Percentiles rank a stretch among this genome's conserved stretches.
Evolutionary conservation across 345 rosid genomes (phyloP).

Genomic region (Gossypium herbaceum): DNA sequence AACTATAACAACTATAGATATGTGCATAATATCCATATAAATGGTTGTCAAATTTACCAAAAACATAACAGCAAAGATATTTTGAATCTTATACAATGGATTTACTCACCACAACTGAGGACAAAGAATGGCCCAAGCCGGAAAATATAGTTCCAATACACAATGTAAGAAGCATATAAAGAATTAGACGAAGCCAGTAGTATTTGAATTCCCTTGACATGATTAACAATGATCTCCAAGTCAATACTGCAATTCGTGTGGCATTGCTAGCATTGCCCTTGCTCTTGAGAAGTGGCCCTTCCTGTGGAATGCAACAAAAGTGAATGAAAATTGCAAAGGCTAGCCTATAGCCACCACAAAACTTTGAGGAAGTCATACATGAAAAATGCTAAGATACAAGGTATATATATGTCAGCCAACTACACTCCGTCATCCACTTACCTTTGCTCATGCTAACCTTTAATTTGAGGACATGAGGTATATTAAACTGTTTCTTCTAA

Average conservation of each 20-base stretch:
- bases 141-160: conserved; percentile 85
- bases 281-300: conserved; percentile 81
- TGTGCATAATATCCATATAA: background rate
- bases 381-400: background rate
- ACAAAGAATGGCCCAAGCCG: conserved; percentile 85
- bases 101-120: conserved; percentile 82
- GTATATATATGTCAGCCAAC: conserved; percentile 1
- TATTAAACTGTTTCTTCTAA: background rate
- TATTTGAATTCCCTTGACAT: conserved; percentile 99
- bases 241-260: conserved; percentile 81
- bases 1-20: background rate
- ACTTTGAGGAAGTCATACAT: background rate
- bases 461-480: background rate
- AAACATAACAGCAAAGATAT: background rate
- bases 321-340: background rate
- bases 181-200: conserved; percentile 93
- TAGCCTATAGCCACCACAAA: background rate
- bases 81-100: background rate
- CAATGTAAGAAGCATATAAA: conserved; percentile 73
- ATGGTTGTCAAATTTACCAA: background rate
- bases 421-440: background rate
- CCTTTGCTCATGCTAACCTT: background rate
- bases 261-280: conserved; percentile 76
- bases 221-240: conserved; percentile 90
- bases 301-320: conserved; percentile 43